These are phyloP conservation scores for Barnettozyma californica DNA, from an alignment of 805 yeast species.

Conservation along the genomic window DNA sequence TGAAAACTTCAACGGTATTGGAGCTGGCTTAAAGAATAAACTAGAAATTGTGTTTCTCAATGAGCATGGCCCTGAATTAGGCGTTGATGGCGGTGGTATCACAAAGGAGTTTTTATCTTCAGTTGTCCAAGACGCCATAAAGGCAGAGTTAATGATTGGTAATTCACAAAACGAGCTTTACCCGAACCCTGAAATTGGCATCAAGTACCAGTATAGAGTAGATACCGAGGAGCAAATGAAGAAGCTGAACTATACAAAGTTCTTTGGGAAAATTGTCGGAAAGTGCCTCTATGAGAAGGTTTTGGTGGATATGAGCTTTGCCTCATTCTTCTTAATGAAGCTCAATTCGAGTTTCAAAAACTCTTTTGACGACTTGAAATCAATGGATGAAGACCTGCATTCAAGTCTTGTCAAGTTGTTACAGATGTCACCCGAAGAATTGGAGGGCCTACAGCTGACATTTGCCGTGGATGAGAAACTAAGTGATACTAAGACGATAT, in stretches of 20 bases:
- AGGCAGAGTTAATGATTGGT: slow-evolving; percentile 34
- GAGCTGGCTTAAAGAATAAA: slow-evolving; percentile 50
- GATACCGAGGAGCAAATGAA: slow-evolving; percentile 27
- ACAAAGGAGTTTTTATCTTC: slow-evolving; percentile 85
- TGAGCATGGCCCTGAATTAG: slow-evolving; percentile 76
- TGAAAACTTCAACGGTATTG: slow-evolving; percentile 46
- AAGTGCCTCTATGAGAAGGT: slow-evolving; percentile 84
- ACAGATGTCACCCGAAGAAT: slow-evolving; percentile 46
- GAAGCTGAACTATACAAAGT: slow-evolving; percentile 38
- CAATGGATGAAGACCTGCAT: slow-evolving; percentile 66
- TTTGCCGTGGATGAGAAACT: slow-evolving; percentile 57
- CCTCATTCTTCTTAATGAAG: slow-evolving; percentile 76
- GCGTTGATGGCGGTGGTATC: slow-evolving; percentile 96
- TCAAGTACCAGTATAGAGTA: slow-evolving; percentile 29
- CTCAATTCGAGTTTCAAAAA: slow-evolving; percentile 38
- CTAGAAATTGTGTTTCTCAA: slow-evolving; percentile 65
- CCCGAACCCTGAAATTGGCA: slow-evolving; percentile 59
- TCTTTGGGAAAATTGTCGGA: slow-evolving; percentile 81
- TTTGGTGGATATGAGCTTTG: slow-evolving; percentile 75
- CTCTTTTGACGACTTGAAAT: slow-evolving; percentile 73
- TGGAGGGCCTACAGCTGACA: slow-evolving; percentile 50
- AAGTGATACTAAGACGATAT: slow-evolving; percentile 29
- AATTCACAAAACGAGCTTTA: slow-evolving; percentile 57
- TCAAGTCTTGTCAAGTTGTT: slow-evolving; percentile 57
- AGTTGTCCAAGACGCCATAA: slow-evolving; percentile 65